A percentile compares a stretch with the other conserved stretches of the same genome.
phyloP scores from a whole-genome alignment of 305 asterid species.

The Fraxinus nigra region DNA sequence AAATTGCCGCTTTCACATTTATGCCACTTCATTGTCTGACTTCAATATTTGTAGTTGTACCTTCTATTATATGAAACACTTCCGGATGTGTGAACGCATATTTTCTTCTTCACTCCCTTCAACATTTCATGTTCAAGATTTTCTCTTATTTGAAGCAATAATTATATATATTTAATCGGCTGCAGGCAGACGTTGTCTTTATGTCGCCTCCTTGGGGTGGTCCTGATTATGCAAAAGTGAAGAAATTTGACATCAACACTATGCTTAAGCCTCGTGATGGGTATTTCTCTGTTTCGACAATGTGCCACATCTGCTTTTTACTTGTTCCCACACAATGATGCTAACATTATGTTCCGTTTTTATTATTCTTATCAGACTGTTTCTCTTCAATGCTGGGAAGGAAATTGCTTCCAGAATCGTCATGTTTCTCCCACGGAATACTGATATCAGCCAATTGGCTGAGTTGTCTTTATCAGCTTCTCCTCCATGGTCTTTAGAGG shows the following conservation, averaged over 20 bases:
- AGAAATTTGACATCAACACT: conserved; percentile 60
- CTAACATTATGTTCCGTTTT: conserved; percentile 16
- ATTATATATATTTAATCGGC: background rate
- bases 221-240: conserved; percentile 72
- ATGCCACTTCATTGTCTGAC: background rate
- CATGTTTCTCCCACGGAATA: conserved; percentile 90
- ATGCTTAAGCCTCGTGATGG: conserved; percentile 90
- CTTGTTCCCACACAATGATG: background rate
- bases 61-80: background rate
- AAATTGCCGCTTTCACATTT: background rate
- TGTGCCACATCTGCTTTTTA: background rate
- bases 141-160: background rate
- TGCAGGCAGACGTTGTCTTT: conserved; percentile 76
- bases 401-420: conserved; percentile 66
- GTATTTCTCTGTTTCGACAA: conserved; percentile 35
- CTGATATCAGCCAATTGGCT: conserved; percentile 67
- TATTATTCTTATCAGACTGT: conserved; percentile 40
- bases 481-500: conserved; percentile 96
- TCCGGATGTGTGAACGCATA: background rate
- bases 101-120: background rate
- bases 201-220: conserved; percentile 99
- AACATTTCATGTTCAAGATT: background rate
- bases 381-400: conserved; percentile 58
- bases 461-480: conserved; percentile 60
- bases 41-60: background rate